Evolutionary conservation across 164 flowering plant genomes (phyloP).

Genomic region (Sextonia rubra): DNA sequence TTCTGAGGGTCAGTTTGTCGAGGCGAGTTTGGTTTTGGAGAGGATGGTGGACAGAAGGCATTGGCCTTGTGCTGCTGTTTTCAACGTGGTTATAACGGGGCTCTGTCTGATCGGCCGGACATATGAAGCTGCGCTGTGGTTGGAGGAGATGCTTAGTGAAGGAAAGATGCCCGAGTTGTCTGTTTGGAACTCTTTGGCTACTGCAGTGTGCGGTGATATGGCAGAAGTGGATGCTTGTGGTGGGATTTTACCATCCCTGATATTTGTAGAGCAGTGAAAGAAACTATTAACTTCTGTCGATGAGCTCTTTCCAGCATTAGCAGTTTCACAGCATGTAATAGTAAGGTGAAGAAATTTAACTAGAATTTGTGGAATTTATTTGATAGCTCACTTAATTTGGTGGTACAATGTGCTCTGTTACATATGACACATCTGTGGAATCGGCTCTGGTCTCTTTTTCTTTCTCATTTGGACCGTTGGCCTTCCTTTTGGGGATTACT

Average conservation of each 20-base stretch:
- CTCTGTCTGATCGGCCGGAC: constrained; percentile 52
- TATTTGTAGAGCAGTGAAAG: not conserved
- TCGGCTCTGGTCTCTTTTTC: too few species aligned
- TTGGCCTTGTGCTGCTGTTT: constrained; percentile 39
- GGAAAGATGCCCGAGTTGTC: constrained; percentile 44
- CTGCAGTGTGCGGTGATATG: constrained; percentile 30
- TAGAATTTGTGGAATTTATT: too few species aligned
- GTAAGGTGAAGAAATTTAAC: too few species aligned
- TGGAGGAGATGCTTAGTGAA: constrained; percentile 81
- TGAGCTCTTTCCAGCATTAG: too few species aligned
- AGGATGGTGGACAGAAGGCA: constrained; percentile 44
- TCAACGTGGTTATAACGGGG: constrained; percentile 41
- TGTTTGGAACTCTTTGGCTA: constrained; percentile 51
- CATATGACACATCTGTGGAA: too few species aligned
- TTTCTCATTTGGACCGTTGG: too few species aligned
- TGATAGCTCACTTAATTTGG: too few species aligned
- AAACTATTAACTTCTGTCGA: too few species aligned
- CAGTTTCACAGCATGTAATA: too few species aligned
- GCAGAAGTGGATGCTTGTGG: constrained; percentile 1
- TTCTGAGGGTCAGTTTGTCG: constrained; percentile 43
- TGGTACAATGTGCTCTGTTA: too few species aligned
- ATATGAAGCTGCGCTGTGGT: constrained; percentile 71
- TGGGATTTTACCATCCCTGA: not conserved
- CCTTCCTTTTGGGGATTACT: too few species aligned
- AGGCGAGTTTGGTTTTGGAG: constrained; percentile 55